Percentiles rank a stretch among this genome's conserved stretches.
Conservation (phyloP, 2,329 filamentous ascomycete species). For the Clarireedia hainanense region DNA sequence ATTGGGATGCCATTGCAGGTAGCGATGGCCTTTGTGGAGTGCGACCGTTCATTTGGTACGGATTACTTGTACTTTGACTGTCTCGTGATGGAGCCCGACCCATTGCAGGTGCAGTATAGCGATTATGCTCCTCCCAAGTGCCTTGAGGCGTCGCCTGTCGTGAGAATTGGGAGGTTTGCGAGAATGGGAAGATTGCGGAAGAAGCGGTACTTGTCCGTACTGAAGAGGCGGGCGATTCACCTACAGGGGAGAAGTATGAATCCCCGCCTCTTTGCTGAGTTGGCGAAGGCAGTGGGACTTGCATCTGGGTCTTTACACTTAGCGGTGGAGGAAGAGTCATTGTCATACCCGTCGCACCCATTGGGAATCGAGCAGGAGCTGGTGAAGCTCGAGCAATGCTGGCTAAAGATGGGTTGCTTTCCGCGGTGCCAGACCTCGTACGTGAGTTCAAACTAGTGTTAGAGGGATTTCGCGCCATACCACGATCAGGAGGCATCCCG, state of each 20-base stretch:
- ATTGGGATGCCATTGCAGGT: constrained; percentile 56
- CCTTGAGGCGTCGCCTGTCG: constrained; percentile 63
- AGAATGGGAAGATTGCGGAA: constrained; percentile 33
- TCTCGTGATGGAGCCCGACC: constrained; percentile 74
- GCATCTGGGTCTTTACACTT: constrained; percentile 56
- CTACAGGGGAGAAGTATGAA: constrained; percentile 88
- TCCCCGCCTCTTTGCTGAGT: constrained; percentile 37
- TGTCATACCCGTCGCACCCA: constrained; percentile 35
- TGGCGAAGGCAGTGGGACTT: constrained; percentile 31
- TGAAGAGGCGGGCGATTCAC: constrained; percentile 70
- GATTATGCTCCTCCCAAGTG: constrained; percentile 63
- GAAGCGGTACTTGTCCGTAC: constrained; percentile 41
- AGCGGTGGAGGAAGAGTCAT: constrained; percentile 42
- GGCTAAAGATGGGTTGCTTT: constrained; percentile 53
- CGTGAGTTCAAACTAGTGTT: constrained; percentile 31
- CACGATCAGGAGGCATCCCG: constrained; percentile 34
- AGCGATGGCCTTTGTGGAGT: constrained; percentile 71
- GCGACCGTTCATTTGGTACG: constrained; percentile 53
- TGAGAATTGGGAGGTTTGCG: constrained; percentile 73
- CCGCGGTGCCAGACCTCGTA: constrained; percentile 67
- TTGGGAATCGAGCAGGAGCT: constrained; percentile 64
- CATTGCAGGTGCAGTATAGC: constrained; percentile 85
- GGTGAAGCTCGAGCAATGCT: constrained; percentile 42
- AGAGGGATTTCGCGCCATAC: constrained; percentile 34
- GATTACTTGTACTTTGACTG: constrained; percentile 51